A percentile compares a stretch with the other conserved stretches of the same genome.
Conservation (phyloP, 2,329 filamentous ascomycete species). For the Seiridium unicorne region DNA sequence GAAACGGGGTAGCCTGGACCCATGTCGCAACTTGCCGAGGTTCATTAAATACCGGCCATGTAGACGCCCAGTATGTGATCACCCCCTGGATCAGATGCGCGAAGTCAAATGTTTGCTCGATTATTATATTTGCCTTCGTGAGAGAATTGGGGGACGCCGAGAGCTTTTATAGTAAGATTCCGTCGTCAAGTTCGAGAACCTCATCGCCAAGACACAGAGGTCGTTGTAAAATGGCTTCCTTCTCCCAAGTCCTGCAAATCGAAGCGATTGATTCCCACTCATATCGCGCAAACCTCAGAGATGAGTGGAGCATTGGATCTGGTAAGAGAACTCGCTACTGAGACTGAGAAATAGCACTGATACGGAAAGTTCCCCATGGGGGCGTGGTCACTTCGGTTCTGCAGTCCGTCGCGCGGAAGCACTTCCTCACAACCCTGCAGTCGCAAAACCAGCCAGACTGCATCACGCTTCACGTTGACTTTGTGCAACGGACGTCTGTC, state of each 20-base stretch:
- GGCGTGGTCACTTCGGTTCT: constrained; percentile 66
- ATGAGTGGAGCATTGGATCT: constrained; percentile 10
- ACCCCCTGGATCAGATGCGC: too few relatives aligned
- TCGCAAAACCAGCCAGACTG: constrained; percentile 27
- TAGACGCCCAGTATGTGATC: not conserved
- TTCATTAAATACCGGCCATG: not conserved
- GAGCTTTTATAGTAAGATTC: too few relatives aligned
- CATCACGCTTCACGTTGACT: constrained; percentile 26
- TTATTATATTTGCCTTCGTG: too few relatives aligned
- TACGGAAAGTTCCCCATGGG: constrained; percentile 62
- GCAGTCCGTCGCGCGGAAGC: constrained; percentile 44
- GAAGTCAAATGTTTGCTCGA: too few relatives aligned
- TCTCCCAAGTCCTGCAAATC: constrained; percentile 1
- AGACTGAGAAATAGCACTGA: not conserved
- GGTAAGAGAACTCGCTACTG: not conserved
- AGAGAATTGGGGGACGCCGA: too few relatives aligned
- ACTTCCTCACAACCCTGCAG: constrained; percentile 28
- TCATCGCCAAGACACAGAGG: not conserved
- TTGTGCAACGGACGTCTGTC: constrained; percentile 28
- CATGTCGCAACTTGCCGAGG: not conserved
- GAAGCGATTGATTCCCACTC: constrained; percentile 8
- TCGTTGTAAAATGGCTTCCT: constrained; percentile 1
- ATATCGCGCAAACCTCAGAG: constrained; percentile 4
- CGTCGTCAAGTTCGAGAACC: not conserved
- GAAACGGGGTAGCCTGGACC: not conserved